Evolutionary conservation across 2,329 filamentous ascomycete species (phyloP), one percentile per base, ranked within the genome.

Genomic region (Alternaria ventricosa): DNA sequence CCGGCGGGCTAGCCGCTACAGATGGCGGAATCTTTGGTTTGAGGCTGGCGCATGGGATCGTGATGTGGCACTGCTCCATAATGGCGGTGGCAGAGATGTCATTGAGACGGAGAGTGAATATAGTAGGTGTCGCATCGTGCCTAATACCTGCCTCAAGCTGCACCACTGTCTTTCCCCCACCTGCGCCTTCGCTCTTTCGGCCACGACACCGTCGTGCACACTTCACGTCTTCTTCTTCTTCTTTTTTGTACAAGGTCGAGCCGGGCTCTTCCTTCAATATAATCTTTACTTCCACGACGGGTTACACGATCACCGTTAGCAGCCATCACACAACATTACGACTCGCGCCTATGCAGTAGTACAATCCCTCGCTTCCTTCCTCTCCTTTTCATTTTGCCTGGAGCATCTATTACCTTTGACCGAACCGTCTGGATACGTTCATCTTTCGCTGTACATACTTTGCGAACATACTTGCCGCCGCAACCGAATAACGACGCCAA

Each of bases 401-500:
- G 69, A 71, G 69, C 71, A 71, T 66, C 71, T 66, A 65, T 67
- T 50, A 49, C 46, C 56, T 47, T 64, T 50, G 44, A 59, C 59
- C 43, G 63, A 72, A 73, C 70, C 71, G 75, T 78, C 75, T 76
- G 74, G 76, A 59, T 71, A 77, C 76, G 74, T 76, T 71, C 61
- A 23, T 43, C 49, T 55, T 65, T 65, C 55, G 58, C 61, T 71
- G 69, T 66, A 66, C 55, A 71, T 69, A 64, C 44, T 65, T 58
- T 11, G 36, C 36, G 71, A 64, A 65, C 55, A 70, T 66, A 62
- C 44, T 63, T 56, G 27, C 58, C 55, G 54, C 62, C 61, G 47
- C 60, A 64, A 20, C 49, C 45, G 50, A 33, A 47, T 56, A 41
- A 41, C 57, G 11, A 18, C 30, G 28, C 55, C 43, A 43, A 18